Percentiles rank a stretch among this genome's conserved stretches.
phyloP scores from a whole-genome alignment of 176 grass and related monocot species.

The Puccinellia tenuiflora region DNA sequence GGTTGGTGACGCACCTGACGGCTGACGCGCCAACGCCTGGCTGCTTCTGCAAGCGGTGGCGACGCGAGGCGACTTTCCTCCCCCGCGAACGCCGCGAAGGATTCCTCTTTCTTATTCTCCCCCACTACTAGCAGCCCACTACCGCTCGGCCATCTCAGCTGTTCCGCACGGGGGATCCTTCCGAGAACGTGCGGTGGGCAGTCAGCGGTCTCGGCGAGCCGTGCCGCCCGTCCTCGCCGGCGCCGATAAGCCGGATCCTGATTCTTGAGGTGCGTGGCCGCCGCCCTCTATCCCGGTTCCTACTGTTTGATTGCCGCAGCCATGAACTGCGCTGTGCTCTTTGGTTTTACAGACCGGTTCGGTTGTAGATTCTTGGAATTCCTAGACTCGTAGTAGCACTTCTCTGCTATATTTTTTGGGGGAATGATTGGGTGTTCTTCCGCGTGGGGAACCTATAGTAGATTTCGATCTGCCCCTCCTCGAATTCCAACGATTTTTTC shows the following conservation, averaged over 20 bases:
- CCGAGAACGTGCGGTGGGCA: neutral
- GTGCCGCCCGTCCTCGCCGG: neutral
- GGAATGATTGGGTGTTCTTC: neutral
- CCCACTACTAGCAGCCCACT: neutral
- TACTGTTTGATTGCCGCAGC: neutral
- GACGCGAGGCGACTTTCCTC: neutral
- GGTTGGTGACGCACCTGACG: neutral
- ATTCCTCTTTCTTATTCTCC: neutral
- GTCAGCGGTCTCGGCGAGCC: neutral
- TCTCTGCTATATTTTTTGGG: neutral
- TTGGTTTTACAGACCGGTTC: neutral
- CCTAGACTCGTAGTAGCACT: neutral
- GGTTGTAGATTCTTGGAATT: neutral
- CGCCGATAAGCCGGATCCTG: neutral
- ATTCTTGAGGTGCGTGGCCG: constrained; percentile 2
- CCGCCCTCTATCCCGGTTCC: neutral
- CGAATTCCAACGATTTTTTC: neutral
- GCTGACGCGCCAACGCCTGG: constrained; percentile 2
- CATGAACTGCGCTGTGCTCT: neutral
- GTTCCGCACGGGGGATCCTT: neutral
- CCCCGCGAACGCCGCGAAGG: neutral
- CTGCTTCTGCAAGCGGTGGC: neutral
- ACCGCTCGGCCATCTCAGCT: neutral
- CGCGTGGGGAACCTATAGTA: neutral
- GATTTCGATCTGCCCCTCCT: neutral